Evolutionary conservation across 192 early-diverging fungal genomes (phyloP).

Genomic region (Umbelopsis sp.): DNA sequence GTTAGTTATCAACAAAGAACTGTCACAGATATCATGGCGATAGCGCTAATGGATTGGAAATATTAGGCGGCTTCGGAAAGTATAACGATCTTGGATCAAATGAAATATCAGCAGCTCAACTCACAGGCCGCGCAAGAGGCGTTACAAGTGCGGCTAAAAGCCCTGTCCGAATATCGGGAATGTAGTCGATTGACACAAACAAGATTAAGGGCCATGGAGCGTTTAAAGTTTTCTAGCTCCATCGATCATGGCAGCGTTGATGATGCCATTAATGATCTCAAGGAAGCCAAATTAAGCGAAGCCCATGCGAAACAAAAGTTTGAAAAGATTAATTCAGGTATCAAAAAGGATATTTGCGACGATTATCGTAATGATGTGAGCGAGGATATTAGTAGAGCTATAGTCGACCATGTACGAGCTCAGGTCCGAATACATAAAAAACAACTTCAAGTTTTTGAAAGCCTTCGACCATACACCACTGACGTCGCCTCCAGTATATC

Average conservation of each 20-base stretch:
- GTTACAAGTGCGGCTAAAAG: constrained; percentile 23
- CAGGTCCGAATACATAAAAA: constrained; percentile 19
- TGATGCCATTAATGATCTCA: constrained; percentile 30
- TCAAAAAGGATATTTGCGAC: constrained; percentile 20
- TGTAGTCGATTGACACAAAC: constrained; percentile 25
- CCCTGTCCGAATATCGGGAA: constrained; percentile 26
- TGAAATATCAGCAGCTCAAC: constrained; percentile 30
- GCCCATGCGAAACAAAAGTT: background rate
- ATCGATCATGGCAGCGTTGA: constrained; percentile 29
- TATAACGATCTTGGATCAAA: constrained; percentile 13
- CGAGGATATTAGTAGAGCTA: constrained; percentile 15
- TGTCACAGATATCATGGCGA: background rate
- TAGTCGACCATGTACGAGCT: constrained; percentile 16
- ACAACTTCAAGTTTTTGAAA: constrained; percentile 22
- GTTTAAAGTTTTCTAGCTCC: constrained; percentile 31
- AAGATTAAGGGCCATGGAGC: constrained; percentile 25
- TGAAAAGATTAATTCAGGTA: constrained; percentile 10
- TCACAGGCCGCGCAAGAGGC: constrained; percentile 23
- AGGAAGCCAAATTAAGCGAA: constrained; percentile 21
- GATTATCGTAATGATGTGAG: constrained; percentile 22
- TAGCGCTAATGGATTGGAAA: background rate
- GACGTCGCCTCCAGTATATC: background rate
- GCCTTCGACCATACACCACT: background rate
- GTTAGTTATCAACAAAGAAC: background rate
- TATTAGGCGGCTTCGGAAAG: constrained; percentile 2